Base-by-base conservation (phyloP, 257 asterid genomes). In the Solanum infundibuliforme region DNA sequence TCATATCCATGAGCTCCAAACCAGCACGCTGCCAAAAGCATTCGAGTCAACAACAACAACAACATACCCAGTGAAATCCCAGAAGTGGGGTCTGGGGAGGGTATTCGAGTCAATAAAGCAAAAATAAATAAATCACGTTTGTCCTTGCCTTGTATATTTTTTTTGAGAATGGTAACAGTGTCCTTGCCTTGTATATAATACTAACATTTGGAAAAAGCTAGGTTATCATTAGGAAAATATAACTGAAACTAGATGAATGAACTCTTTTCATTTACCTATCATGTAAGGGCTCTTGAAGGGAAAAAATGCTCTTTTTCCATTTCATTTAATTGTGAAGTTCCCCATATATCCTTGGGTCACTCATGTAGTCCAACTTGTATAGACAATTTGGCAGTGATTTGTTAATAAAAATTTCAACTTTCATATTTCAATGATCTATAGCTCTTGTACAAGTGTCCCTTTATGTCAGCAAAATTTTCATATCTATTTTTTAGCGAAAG, bases 1-100 rank as follows among this genome's bases (percentile, higher is more conserved):
- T 97, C 98, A 97, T 95, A 93, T 97, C 99, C 99, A 97, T 97
- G 84, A 95, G 98, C 93, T 95, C 99, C 95, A 97, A 89, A 87
- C 99, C 99, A 87, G 99, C 99, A 87, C 98, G 96, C 99, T 97
- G 96, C 91, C 82, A 89, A 90, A 87, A 86, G 87, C 87, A 84
- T 89, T 91, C 77, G 88, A 91, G 91, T 92, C 87, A 52, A 52
- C 23, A 52, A 52, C 6, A 52, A 52, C 6, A 46, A 46, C 62
- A 52, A 52, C 62, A 52, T 52, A 52, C 62, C 62, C 62, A 52
- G 10, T 52, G n/a, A 52, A 52, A 18, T 52, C 62, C n/a, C 62
- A 52, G n/a, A 52, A 52, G n/a, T 52, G 10, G 10, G 62, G 21
- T 18, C n/a, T 52, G 0, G 62, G 62, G 62, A 52, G 62, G 62